Conservation (phyloP, 75 land plant genomes). For the Pseudotsuga menziesii region DNA sequence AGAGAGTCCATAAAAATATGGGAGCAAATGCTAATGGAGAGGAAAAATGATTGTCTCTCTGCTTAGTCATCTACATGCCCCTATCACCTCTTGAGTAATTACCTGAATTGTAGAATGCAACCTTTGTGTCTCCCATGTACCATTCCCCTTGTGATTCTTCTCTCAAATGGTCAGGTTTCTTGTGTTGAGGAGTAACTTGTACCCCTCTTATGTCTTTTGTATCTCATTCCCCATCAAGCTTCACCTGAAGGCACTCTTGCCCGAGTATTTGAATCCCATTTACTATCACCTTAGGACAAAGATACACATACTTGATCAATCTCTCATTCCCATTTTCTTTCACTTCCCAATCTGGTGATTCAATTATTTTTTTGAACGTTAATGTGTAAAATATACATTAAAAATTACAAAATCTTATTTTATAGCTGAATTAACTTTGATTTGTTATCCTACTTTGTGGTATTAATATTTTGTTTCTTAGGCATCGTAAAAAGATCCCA, state of each 20-base stretch:
- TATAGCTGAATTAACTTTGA: not conserved
- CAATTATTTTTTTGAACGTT: not conserved
- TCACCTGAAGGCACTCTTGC: conserved; percentile 28
- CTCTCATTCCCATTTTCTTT: too few species aligned
- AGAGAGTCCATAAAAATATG: too few species aligned
- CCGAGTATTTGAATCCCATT: conserved; percentile 13
- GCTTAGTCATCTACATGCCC: conserved; percentile 9
- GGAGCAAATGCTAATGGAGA: too few species aligned
- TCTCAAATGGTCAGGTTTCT: conserved; percentile 23
- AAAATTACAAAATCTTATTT: not conserved
- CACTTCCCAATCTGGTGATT: not conserved
- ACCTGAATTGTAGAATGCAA: not conserved
- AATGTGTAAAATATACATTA: not conserved
- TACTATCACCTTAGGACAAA: not conserved
- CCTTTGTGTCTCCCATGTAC: conserved; percentile 18
- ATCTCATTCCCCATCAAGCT: conserved; percentile 25
- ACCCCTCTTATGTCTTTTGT: conserved; percentile 15
- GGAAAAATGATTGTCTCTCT: not conserved
- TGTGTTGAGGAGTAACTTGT: conserved; percentile 28
- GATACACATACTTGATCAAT: not conserved
- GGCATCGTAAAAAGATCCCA: conserved; percentile 70
- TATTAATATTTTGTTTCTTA: conserved; percentile 49
- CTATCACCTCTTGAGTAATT: not conserved
- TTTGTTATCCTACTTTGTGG: not conserved
- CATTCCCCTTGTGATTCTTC: conserved; percentile 33